Evolutionary conservation across 306 rosid genomes (phyloP), one percentile per base, ranked within the genome.

Genomic region (Oxytropis ochrocephala): DNA sequence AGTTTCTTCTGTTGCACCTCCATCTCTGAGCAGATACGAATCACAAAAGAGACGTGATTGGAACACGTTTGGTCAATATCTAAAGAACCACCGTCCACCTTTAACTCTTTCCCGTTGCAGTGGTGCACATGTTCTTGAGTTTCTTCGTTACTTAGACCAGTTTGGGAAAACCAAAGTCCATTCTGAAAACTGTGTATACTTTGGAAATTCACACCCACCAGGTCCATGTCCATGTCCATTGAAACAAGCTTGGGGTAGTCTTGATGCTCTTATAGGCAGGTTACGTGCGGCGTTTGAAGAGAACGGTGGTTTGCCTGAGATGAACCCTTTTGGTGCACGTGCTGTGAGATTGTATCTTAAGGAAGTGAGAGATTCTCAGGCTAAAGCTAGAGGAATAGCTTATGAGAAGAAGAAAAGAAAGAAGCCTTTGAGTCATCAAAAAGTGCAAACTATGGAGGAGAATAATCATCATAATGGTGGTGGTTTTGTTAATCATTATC

Each of bases 231-330:
- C 87, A 3, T 89, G 96, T 69, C 92, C 96, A 0, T 56, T 89
- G 57, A 79, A 43, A 43, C 83, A 79, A 33, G 83, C 83, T 1
- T 79, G 83, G 83, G 83, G 83, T 0, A 79, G 83, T 65, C 79
- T 79, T 1, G 83, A 79, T 43, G 83, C 83, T 1, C 83, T 79
- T 4, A 61, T 79, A 46, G 96, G 63, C 1, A 83, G 96, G 24
- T 81, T 89, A 24, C 82, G 96, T 4, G 96, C 96, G 0, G 92
- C 96, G 4, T 89, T 82, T 14, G 96, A 89, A 42, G 96, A 89
- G 78, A 78, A 89, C 63, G 96, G 92, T 6, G 96, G 96, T 70
- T 19, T 21, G 1, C 36, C 67, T 2, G 83, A 79, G 76, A 68
- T 79, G 48, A 79, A 79, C 56, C 83, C 96, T 6, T 89, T 89